A percentile compares a stretch with the other conserved stretches of the same genome.
phyloP scores from a whole-genome alignment of 179 eudicot genomes.

The Silene noctiflora region DNA sequence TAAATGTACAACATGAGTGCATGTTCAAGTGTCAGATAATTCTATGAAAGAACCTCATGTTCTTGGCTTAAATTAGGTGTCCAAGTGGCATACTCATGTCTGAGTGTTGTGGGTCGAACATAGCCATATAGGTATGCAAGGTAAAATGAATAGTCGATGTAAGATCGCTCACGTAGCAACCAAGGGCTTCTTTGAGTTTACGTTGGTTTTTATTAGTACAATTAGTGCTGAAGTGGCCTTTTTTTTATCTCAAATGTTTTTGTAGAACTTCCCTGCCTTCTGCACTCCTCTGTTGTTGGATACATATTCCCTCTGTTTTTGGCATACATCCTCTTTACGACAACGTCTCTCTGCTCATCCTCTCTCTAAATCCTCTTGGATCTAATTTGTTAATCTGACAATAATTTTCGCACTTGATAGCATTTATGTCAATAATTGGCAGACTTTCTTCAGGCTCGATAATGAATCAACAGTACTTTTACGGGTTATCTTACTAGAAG shows the following conservation, averaged over 20 bases:
- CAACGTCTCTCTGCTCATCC: background rate
- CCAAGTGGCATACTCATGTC: background rate
- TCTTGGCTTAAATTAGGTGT: background rate
- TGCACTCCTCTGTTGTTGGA: background rate
- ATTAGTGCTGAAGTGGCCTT: background rate
- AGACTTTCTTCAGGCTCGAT: background rate
- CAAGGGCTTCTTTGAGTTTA: background rate
- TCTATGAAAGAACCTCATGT: background rate
- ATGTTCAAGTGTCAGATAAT: background rate
- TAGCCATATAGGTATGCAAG: too few relatives aligned
- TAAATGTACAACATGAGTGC: background rate
- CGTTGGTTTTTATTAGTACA: background rate
- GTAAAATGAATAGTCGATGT: too few relatives aligned
- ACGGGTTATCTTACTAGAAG: background rate
- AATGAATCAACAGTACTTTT: background rate
- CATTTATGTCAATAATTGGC: background rate
- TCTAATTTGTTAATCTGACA: background rate
- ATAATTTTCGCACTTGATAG: background rate
- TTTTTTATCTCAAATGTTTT: background rate
- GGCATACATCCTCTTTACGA: background rate
- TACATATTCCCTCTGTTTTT: background rate
- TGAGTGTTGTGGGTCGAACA: background rate
- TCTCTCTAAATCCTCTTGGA: background rate
- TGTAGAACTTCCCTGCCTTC: background rate
- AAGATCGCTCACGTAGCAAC: background rate